Evolutionary conservation across 2,329 filamentous ascomycete genomes (phyloP).

Genomic region (Exophiala lecanii-corni): DNA sequence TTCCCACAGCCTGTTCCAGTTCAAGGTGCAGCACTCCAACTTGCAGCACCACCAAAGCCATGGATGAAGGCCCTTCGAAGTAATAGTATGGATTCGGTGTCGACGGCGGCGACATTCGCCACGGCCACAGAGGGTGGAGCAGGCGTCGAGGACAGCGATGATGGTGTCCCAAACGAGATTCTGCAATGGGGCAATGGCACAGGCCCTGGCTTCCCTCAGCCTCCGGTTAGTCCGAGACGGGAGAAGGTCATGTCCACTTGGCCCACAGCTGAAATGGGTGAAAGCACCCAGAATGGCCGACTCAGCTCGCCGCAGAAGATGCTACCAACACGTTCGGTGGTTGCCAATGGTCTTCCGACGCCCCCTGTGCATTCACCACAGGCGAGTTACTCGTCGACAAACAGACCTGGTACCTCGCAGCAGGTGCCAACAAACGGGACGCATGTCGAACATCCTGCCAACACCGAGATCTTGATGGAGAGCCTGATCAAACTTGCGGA

Average conservation of each 20-base stretch:
- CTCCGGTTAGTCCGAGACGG: conserved; percentile 11
- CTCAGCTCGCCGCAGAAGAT: conserved; percentile 10
- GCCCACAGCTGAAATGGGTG: conserved; percentile 12
- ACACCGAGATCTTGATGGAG: conserved; percentile 27
- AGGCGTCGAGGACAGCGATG: conserved; percentile 36
- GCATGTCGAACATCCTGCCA: conserved; percentile 19
- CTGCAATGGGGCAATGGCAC: conserved; percentile 22
- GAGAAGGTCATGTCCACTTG: conserved; percentile 8
- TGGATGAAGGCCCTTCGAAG: conserved; percentile 37
- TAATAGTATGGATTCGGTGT: conserved; percentile 56
- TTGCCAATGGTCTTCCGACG: conserved; percentile 21
- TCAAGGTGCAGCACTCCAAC: background rate
- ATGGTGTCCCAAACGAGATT: conserved; percentile 30
- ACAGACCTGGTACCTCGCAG: background rate
- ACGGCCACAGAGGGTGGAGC: conserved; percentile 53
- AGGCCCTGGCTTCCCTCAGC: conserved; percentile 10
- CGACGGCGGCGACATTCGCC: conserved; percentile 58
- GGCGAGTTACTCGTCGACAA: conserved; percentile 4
- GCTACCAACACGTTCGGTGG: conserved; percentile 9
- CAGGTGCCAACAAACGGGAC: background rate
- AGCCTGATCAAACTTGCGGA: conserved; percentile 27
- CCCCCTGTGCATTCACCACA: conserved; percentile 18
- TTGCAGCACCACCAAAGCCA: conserved; percentile 11
- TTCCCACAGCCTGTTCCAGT: conserved; percentile 4
- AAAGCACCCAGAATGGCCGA: conserved; percentile 8